Percentiles rank a stretch among this genome's conserved stretches.
These are phyloP conservation scores for Exophiala alcalophila DNA, from an alignment of 2,329 filamentous ascomycete species.

Conservation along the genomic window DNA sequence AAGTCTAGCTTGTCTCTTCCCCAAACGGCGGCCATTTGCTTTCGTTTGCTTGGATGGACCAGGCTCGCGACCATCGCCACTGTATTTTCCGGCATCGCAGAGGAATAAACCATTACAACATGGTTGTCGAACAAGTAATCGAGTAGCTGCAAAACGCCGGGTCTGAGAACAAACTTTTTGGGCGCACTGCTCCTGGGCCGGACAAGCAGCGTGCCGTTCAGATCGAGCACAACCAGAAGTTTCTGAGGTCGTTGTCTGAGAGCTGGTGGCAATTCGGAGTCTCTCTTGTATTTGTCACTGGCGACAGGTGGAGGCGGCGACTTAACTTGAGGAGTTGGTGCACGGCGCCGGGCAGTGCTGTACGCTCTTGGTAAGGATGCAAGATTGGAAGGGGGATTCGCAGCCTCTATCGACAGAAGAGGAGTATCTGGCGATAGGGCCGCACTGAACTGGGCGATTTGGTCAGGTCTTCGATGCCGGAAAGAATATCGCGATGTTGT, in stretches of 20 bases:
- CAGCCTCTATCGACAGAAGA: constrained; percentile 15
- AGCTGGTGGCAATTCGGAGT: constrained; percentile 48
- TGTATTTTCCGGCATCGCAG: constrained; percentile 73
- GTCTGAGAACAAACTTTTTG: constrained; percentile 62
- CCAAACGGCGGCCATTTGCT: constrained; percentile 68
- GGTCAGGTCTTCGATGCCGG: constrained; percentile 11
- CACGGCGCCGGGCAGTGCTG: not conserved
- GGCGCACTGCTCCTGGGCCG: constrained; percentile 55
- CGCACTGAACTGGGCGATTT: constrained; percentile 15
- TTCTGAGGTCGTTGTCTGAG: constrained; percentile 51
- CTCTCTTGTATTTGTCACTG: constrained; percentile 58
- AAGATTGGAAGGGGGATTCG: not conserved
- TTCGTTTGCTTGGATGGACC: constrained; percentile 58
- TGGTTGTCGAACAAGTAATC: constrained; percentile 71
- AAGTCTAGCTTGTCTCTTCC: constrained; percentile 74
- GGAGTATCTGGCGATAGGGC: constrained; percentile 12
- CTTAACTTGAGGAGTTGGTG: constrained; percentile 5
- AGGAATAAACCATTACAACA: constrained; percentile 86
- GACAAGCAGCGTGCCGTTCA: constrained; percentile 86
- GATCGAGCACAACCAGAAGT: constrained; percentile 80
- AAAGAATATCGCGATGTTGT: constrained; percentile 11
- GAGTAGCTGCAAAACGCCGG: constrained; percentile 67
- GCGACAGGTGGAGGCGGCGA: constrained; percentile 54
- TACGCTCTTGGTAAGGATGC: not conserved
- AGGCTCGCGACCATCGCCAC: constrained; percentile 58